Base-by-base conservation (phyloP, 140 eudicot genomes). In the Bidens hawaiensis region DNA sequence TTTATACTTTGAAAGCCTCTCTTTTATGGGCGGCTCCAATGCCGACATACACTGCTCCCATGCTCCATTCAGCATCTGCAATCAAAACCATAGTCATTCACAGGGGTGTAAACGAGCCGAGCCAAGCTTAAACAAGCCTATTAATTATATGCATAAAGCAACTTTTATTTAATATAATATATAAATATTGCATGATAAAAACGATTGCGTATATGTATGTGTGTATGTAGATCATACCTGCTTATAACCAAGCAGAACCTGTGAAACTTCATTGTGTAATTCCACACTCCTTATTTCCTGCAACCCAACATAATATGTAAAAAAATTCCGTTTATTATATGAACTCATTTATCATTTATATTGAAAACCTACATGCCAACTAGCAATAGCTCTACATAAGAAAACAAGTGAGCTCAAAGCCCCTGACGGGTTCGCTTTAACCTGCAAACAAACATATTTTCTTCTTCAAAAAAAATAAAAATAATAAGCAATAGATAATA, bases 31-130 rank as follows among this genome's bases (percentile, higher is more conserved):
- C 15, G 91, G 86, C 74, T 90, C 98, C 81, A 90, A 76, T 12
- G 94, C 81, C 5, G 89, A 90, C 90, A 90, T 75, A 80, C 90
- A 90, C 67, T 87, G 96, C 67, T 90, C 98, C 98, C 98, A 90
- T 36, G 90, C 91, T 75, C 91, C 98, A 57, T 87, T 71, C 60
- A 53, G 60, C 60, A 53, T 53, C 60, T 53, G 60, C 56, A 50
- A 11, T 15, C 12, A 50, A 11, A 8, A 50, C 56, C 56, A 50
- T 50, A 50, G 56, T 1, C 2, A 19, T 1, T 13, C n/a, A n/a
- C n/a, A n/a, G n/a, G n/a, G n/a, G n/a, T n/a, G n/a, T n/a, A n/a
- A n/a, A n/a, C n/a, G n/a, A n/a, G n/a, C n/a, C n/a, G n/a, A n/a
- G n/a, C n/a, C n/a, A n/a, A n/a, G n/a, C n/a, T n/a, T n/a, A n/a